Base-by-base conservation (phyloP, 805 yeast species). In the Zygosaccharomyces pseudorouxii region DNA sequence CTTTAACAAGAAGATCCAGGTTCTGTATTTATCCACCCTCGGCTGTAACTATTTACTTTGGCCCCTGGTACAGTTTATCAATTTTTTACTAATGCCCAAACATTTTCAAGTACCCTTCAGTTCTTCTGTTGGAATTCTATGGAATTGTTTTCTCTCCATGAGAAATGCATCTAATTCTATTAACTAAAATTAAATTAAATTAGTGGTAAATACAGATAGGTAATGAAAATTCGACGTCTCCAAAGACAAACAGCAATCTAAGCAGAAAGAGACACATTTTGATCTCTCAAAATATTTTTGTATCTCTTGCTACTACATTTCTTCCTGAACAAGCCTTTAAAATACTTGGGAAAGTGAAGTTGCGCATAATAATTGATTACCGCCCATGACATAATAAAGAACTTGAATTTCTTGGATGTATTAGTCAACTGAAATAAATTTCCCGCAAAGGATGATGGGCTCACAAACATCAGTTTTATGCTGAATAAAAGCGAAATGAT, bases 81-180 rank as follows among this genome's bases (percentile, higher is more conserved):
- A 86, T 58, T 86, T 86, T 56, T 71, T 83, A 47, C 60, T 84
- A 2, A 77, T 86, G 67, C 92, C 92, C 1, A 73, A 80, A 50
- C 74, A 74, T 51, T 78, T 81, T 56, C 98, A 92, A 67, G 95
- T 92, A 4, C 97, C 97, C 0, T 92, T 93, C 64, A 83, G 95
- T 47, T 84, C 93, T 7, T 72, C 86, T 16, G 73, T 93, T 5
- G 92, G 96, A 25, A 95, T 92, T 16, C 70, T 92, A 31, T 92
- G 99, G 98, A 92, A 93, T 63, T 89, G 97, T 46, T 90, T 86
- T 70, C 71, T 92, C 43, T 89, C 96, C 0, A 80, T 87, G 77
- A 74, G 86, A 59, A 88, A 88, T 57, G 82, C 88, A 3, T 68
- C 75, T 1, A 62, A 35, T 28, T 38, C 42, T 37, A 28, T 41